Evolutionary conservation across 2,329 filamentous ascomycete genomes (phyloP).

Genomic region (Colletotrichum scovillei): DNA sequence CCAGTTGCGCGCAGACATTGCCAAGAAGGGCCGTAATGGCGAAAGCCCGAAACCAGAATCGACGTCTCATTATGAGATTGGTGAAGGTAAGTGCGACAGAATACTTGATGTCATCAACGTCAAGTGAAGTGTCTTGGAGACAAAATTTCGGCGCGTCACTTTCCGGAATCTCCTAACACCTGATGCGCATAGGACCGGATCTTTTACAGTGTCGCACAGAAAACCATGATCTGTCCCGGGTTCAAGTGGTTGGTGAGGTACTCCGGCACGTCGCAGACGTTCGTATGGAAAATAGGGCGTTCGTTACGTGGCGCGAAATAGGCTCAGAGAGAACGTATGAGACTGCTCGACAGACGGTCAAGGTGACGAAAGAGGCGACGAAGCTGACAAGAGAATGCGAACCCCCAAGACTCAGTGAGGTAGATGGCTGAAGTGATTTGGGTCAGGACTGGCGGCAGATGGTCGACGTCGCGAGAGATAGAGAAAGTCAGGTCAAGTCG

Average conservation of each 20-base stretch:
- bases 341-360: not conserved
- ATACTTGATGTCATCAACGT: not conserved
- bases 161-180: not conserved
- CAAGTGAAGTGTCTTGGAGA: not conserved
- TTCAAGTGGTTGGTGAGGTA: not conserved
- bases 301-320: not conserved
- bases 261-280: not conserved
- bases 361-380: not conserved
- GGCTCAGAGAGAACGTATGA: not conserved
- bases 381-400: not conserved
- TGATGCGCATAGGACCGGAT: slow-evolving; percentile 12
- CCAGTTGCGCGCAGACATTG: slow-evolving; percentile 22
- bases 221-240: slow-evolving; percentile 25
- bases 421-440: not conserved
- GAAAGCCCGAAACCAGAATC: not conserved
- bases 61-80: slow-evolving; percentile 21
- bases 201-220: slow-evolving; percentile 24
- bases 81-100: not conserved
- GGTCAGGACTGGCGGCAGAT: not conserved
- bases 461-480: not conserved
- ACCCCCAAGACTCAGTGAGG: not conserved
- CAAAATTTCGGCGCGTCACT: not conserved
- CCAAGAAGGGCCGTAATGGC: not conserved
- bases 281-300: not conserved
- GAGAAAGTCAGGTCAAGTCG: not conserved